Base-by-base conservation (phyloP, 768 basidiomycete species). In the Vishniacozyma victoriae region DNA sequence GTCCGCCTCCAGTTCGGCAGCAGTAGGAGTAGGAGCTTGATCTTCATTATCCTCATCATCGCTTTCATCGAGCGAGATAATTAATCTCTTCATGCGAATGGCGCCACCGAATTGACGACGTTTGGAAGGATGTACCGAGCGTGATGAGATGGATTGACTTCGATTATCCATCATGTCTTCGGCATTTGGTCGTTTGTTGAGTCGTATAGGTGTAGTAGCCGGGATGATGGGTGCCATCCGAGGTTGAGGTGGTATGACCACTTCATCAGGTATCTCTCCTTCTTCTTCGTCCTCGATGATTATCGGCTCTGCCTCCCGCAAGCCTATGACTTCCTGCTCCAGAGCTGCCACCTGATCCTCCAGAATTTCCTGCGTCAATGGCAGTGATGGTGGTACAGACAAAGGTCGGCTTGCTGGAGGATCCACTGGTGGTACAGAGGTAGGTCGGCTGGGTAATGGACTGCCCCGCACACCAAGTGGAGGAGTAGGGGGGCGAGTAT, bases 91-190 rank as follows among this genome's bases (percentile, higher is more conserved):
- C 7, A 55, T 50, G 12, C 60, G 37, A 35, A 54, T 60, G 3
- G 46, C 41, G 7, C 52, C 57, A 23, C 59, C 54, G 40, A 60
- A 60, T 1, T 44, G 37, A 4, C 44, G 27, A 4, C 55, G 43
- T 24, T 57, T 60, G 19, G 46, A 35, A 13, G 54, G 43, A 3
- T 40, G 48, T 5, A 41, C 26, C 0, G 39, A n/a, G 24, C 60
- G 48, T 18, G 50, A 33, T 7, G 60, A 42, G 13, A 46, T 37
- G 5, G 61, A 52, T 3, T 42, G 52, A 0, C 61, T 43, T 36
- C 55, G 54, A 24, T 49, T 55, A 4, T 67, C 61, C 19, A 43
- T 47, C 20, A 66, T 50, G 48, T 67, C 64, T 41, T 62, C 64
- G 2, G 64, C 64, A 18, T 41, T 53, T 9, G 53, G 39, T 36